Evolutionary conservation across 148 eudicot species (phyloP), one percentile per base, ranked within the genome.

Genomic region (Hydrangea macrophylla): DNA sequence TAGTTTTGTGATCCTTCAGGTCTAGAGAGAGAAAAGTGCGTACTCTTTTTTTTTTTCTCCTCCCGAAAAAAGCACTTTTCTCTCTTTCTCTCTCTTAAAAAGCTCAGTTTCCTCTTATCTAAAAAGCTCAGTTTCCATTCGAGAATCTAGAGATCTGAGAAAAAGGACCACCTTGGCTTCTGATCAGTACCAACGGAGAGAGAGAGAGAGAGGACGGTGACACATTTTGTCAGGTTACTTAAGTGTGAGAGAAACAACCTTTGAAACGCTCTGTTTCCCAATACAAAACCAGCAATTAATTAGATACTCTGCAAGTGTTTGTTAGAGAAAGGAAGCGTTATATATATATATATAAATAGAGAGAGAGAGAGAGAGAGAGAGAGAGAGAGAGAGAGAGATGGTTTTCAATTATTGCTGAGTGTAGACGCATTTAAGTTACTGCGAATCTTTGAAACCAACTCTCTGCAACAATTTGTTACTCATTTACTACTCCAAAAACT

Each of bases 211-310:
- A 33, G 42, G 2, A 3, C n/a, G n/a, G n/a, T 59, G 42, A 5
- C 36, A 36, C 33, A 42, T 55, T 25, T 13, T 1, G 9, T 55
- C n/a, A n/a, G n/a, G n/a, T n/a, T n/a, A n/a, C n/a, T n/a, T n/a
- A n/a, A n/a, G 32, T 27, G 9, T n/a, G 13, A 59, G 42, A 32
- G 42, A 59, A 59, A 42, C 62, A 33, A 59, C 33, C 60, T 57
- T 9, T 57, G 60, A 28, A 57, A 22, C 57, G 23, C 57, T 55
- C 58, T 55, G 58, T 55, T 55, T 55, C 31, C 58, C n/a, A 9
- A 25, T 3, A 26, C 36, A 58, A 58, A 13, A n/a, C 33, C 36
- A 9, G 13, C 17, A 30, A n/a, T n/a, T n/a, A n/a, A n/a, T n/a
- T n/a, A n/a, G n/a, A n/a, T n/a, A n/a, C n/a, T n/a, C n/a, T n/a